Percentiles rank a stretch among this genome's conserved stretches.
Conservation (phyloP, 2,329 filamentous ascomycete genomes). For the Colletotrichum cuscutae region DNA sequence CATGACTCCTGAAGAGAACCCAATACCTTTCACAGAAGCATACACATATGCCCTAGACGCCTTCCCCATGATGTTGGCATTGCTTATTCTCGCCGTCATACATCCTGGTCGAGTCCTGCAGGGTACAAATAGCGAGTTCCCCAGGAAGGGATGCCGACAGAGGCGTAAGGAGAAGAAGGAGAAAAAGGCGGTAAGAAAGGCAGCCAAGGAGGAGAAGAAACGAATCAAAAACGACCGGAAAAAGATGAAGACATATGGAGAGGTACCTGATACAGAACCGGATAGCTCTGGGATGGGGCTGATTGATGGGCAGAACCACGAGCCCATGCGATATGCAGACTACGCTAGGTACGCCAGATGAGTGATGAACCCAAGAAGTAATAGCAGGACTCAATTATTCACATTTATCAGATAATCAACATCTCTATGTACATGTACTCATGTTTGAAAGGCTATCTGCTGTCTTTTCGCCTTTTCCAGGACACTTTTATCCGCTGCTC, state of each 20-base stretch:
- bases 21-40: neutral
- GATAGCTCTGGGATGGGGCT: neutral
- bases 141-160: neutral
- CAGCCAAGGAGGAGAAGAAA: neutral
- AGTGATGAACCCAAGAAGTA: neutral
- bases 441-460: too few species aligned
- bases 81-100: neutral
- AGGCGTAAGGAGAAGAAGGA: neutral
- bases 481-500: neutral
- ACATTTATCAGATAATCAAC: neutral
- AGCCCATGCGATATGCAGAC: neutral
- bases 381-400: neutral
- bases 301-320: neutral
- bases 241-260: neutral
- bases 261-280: neutral
- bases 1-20: neutral
- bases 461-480: neutral
- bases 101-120: neutral
- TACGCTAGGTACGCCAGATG: neutral
- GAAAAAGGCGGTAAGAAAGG: neutral
- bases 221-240: neutral
- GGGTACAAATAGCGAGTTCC: neutral
- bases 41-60: neutral
- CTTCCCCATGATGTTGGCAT: neutral
- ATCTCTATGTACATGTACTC: neutral